Base-by-base conservation (phyloP, 2,329 filamentous ascomycete genomes). In the Xylariaceae sp. region DNA sequence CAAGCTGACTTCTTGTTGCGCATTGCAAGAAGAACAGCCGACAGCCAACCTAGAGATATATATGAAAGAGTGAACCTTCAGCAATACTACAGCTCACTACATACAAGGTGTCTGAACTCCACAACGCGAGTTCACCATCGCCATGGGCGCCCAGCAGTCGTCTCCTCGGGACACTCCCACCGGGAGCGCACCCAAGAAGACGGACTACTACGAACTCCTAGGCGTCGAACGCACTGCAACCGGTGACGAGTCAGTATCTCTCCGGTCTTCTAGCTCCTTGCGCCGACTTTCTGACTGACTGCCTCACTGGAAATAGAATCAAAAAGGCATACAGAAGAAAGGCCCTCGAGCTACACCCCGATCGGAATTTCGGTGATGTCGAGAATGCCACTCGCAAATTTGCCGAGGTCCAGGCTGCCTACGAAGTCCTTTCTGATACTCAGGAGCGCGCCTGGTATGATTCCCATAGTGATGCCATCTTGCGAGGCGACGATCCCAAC, bases 381-480 rank as follows among this genome's bases (percentile, higher is more conserved):
- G 91, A 95, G 69, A 83, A 86, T 64, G 87, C 93, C 2, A 99
- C 94, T 1, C 83, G 80, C 65, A 85, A 87, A 55, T 99, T 99
- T 72, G 92, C 94, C 53, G 92, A 97, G 71, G 82, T 97, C 34
- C 93, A 97, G 73, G 83, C 92, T 42, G 94, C 94, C 51, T 96
- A 99, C 73, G 91, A 97, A 73, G 85, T 99, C n/a, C 83, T 99
- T 1, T 96, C 92, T 1, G 94, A 99, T 73, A 87, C 92, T 9
- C 93, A 99, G 72, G 94, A 99, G 73, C 86, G 94, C 67, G 88
- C 92, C 37, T 99, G 94, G 94, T 99, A 99, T 76, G 93, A 99
- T 75, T 92, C 92, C 2, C 94, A 99, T 72, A 88, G 91, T 62
- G 87, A 92, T 66, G 86, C 89, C 54, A 95, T 97, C 62, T 77